A percentile compares a stretch with the other conserved stretches of the same genome.
Evolutionary conservation across 1,139 yeast genomes (phyloP).

Genomic region (Taphrina sp.): DNA sequence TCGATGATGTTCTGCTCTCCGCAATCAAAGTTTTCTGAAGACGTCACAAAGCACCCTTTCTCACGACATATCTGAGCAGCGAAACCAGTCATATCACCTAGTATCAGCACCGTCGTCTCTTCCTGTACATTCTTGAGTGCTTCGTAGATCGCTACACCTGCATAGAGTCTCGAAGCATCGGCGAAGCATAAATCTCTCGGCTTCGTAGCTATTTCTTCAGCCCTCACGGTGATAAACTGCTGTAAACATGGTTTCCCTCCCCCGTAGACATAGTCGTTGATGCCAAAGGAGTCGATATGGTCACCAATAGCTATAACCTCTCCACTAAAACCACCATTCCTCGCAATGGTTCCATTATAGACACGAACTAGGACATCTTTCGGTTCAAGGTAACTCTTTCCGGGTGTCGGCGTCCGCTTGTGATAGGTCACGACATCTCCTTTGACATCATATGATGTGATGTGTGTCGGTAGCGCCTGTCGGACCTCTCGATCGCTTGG

Average conservation of each 20-base stretch:
- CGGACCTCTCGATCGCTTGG: conserved; percentile 9
- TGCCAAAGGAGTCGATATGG: conserved; percentile 17
- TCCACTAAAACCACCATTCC: conserved; percentile 25
- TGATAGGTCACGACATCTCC: conserved; percentile 4
- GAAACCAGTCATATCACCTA: conserved; percentile 28
- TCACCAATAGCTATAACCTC: conserved; percentile 30
- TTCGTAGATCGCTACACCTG: conserved; percentile 14
- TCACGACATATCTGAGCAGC: conserved; percentile 27
- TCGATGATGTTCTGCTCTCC: conserved; percentile 30
- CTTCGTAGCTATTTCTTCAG: conserved; percentile 18
- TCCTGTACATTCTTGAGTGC: conserved; percentile 3
- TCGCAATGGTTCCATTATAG: conserved; percentile 25
- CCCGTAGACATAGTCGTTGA: conserved; percentile 27
- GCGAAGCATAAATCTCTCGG: conserved; percentile 20
- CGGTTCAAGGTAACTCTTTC: conserved; percentile 21
- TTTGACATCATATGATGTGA: conserved; percentile 9
- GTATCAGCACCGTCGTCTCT: conserved; percentile 5
- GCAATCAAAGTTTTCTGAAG: conserved; percentile 18
- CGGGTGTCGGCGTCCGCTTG: conserved; percentile 12
- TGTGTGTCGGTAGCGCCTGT: conserved; percentile 9
- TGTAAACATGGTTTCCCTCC: conserved; percentile 16
- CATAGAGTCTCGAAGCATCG: conserved; percentile 24
- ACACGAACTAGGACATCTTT: conserved; percentile 28
- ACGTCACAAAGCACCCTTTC: conserved; percentile 26
- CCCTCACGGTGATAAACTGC: conserved; percentile 24